Percentiles rank a stretch among this genome's conserved stretches.
Evolutionary conservation across 805 yeast genomes (phyloP).

Genomic region (Ogataea thermomethanolica): DNA sequence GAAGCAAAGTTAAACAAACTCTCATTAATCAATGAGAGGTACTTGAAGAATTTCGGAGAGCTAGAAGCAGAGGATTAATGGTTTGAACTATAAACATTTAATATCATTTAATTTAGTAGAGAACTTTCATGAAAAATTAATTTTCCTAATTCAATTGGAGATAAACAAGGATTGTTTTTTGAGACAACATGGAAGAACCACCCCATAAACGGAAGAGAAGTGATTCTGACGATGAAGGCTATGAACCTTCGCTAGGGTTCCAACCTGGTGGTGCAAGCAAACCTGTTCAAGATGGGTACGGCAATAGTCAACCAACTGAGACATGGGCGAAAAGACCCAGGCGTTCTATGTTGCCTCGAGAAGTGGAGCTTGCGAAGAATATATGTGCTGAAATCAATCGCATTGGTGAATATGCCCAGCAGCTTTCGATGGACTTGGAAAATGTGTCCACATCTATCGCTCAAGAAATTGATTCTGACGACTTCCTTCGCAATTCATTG

Average conservation of each 20-base stretch:
- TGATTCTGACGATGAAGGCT: conserved; percentile 17
- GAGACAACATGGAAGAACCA: conserved; percentile 9
- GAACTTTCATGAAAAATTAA: background rate
- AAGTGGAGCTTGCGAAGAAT: conserved; percentile 39
- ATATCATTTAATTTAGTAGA: background rate
- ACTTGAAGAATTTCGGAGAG: background rate
- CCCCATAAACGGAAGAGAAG: conserved; percentile 20
- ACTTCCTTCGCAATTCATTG: conserved; percentile 54
- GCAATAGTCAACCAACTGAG: background rate
- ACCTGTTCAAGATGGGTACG: background rate
- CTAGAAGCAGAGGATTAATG: background rate
- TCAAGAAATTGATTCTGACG: conserved; percentile 61
- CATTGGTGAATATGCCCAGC: conserved; percentile 48
- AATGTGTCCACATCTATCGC: conserved; percentile 65
- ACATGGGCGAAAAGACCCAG: conserved; percentile 14
- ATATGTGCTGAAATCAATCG: conserved; percentile 51
- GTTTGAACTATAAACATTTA: conserved; percentile 2
- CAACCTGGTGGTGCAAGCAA: background rate
- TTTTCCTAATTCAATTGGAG: background rate
- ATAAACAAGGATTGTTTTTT: background rate
- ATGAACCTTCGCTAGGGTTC: conserved; percentile 16
- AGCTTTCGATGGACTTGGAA: conserved; percentile 48
- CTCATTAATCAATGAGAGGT: conserved; percentile 11
- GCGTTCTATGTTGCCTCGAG: conserved; percentile 17
- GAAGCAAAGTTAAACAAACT: conserved; percentile 24